A percentile compares a stretch with the other conserved stretches of the same genome.
phyloP scores from a whole-genome alignment of 352 stramenopile species.

The Phytophthora meadii region DNA sequence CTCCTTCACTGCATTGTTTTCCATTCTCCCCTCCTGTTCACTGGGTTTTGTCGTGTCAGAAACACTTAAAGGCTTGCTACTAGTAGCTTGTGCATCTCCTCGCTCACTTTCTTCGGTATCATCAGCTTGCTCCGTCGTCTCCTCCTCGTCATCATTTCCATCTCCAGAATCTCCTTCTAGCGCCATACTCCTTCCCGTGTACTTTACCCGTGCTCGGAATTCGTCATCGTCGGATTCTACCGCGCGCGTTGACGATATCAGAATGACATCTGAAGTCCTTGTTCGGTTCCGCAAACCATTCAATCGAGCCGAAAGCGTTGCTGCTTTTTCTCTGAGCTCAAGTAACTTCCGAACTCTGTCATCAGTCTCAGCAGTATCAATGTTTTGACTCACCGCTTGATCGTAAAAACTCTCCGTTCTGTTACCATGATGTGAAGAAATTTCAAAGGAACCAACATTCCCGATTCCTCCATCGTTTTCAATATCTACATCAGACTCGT shows the following conservation, averaged over 20 bases:
- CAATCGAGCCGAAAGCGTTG: conserved; percentile 27
- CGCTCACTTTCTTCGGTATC: neutral
- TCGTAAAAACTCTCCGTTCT: neutral
- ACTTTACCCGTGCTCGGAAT: neutral
- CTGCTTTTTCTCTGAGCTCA: conserved; percentile 32
- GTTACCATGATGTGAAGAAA: neutral
- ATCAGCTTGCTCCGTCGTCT: neutral
- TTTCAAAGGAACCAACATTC: conserved; percentile 10
- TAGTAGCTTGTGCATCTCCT: neutral
- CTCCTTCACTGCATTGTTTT: neutral
- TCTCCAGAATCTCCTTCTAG: neutral
- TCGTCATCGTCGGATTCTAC: neutral
- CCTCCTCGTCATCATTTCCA: neutral
- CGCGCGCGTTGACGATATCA: neutral
- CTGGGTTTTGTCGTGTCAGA: neutral
- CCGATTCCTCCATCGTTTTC: conserved; percentile 32
- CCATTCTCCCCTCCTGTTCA: neutral
- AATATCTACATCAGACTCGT: conserved; percentile 10
- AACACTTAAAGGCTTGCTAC: neutral
- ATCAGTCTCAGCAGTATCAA: neutral
- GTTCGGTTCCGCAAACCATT: conserved; percentile 25
- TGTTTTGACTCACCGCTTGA: neutral
- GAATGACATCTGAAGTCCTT: too few relatives aligned
- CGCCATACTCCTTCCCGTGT: neutral
- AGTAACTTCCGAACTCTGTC: conserved; percentile 38